A percentile compares a stretch with the other conserved stretches of the same genome.
phyloP scores from a whole-genome alignment of 139 green algal species.

The Bryopsis sp. region DNA sequence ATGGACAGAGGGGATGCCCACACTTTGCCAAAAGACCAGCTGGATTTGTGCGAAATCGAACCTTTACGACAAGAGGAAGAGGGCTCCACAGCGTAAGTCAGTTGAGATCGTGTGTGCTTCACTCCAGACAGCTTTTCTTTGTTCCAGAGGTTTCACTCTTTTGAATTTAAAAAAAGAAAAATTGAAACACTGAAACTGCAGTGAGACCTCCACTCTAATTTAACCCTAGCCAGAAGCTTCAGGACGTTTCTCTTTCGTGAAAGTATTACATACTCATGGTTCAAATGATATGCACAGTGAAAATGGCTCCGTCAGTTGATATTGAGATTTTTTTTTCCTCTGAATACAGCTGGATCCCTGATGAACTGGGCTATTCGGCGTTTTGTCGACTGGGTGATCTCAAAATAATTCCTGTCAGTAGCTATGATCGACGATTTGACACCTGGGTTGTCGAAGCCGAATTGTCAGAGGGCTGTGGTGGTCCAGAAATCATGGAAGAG shows the following conservation, averaged over 20 bases:
- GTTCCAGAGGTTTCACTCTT: neutral
- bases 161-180: neutral
- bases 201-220: neutral
- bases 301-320: neutral
- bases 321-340: neutral
- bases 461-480: constrained; percentile 35
- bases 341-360: constrained; percentile 29
- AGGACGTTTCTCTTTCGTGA: neutral
- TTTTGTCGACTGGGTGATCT: constrained; percentile 31
- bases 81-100: constrained; percentile 23
- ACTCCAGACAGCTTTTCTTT: neutral
- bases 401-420: constrained; percentile 23
- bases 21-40: constrained; percentile 28
- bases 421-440: constrained; percentile 36
- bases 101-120: neutral
- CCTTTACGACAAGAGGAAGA: constrained; percentile 36
- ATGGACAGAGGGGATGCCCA: constrained; percentile 28
- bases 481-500: constrained; percentile 39
- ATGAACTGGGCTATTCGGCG: constrained; percentile 29
- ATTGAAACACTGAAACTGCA: neutral
- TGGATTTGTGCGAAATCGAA: constrained; percentile 51
- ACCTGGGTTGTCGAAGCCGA: constrained; percentile 32
- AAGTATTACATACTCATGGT: neutral
- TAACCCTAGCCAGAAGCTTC: neutral
- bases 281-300: neutral